phyloP scores from a whole-genome alignment of 805 yeast species.

The Pichia occidentalis region DNA sequence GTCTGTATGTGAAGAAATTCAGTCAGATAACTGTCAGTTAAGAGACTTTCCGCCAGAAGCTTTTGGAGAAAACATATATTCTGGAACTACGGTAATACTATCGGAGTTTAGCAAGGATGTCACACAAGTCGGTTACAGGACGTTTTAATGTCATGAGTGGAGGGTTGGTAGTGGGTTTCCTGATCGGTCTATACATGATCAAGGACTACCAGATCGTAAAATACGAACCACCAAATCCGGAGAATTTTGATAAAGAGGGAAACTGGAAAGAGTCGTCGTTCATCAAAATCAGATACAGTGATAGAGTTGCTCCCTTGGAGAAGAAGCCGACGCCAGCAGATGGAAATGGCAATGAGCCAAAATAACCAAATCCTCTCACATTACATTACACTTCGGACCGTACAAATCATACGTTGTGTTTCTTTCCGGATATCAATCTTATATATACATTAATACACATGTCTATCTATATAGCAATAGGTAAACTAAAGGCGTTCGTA shows the following conservation, averaged over 20 bases:
- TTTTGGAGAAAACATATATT: too few relatives aligned
- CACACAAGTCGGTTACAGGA: conserved; percentile 24
- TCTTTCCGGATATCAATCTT: too few relatives aligned
- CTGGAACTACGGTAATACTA: too few relatives aligned
- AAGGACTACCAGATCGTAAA: conserved; percentile 34
- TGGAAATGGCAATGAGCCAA: conserved; percentile 12
- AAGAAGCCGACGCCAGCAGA: conserved; percentile 31
- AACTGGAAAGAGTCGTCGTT: conserved; percentile 32
- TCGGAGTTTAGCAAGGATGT: conserved; percentile 7
- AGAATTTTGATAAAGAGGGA: conserved; percentile 33
- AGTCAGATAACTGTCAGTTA: too few relatives aligned
- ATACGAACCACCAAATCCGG: conserved; percentile 34
- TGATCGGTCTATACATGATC: conserved; percentile 23
- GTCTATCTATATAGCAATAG: too few relatives aligned
- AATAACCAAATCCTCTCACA: too few relatives aligned
- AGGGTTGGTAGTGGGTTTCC: conserved; percentile 26
- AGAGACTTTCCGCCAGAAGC: too few relatives aligned
- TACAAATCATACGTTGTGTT: too few relatives aligned
- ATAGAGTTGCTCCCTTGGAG: conserved; percentile 32
- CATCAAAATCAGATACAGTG: conserved; percentile 31
- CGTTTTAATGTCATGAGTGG: conserved; percentile 23
- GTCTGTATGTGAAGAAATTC: too few relatives aligned
- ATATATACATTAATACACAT: too few relatives aligned
- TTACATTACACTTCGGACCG: too few relatives aligned
- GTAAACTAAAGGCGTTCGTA: too few relatives aligned